These are phyloP conservation scores for Sphaceloma murrayae DNA, from an alignment of 2,329 filamentous ascomycete genomes.

Conservation along the genomic window DNA sequence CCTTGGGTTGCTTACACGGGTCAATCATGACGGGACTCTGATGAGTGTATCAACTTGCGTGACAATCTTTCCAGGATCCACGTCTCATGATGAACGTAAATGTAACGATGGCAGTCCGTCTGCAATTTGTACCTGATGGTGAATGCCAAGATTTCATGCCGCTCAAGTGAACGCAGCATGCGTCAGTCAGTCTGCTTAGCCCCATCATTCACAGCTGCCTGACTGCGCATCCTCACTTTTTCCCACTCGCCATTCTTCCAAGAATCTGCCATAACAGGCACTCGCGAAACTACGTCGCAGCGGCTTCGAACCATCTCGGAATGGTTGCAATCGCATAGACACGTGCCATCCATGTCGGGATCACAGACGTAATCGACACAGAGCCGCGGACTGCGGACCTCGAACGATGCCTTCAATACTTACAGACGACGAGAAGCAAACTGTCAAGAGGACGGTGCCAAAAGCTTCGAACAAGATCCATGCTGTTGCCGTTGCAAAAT, in stretches of 20 bases:
- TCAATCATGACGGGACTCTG: too few relatives aligned
- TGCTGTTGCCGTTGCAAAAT: constrained; percentile 81
- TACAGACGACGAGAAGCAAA: constrained; percentile 89
- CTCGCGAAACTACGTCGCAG: neutral
- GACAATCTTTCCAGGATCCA: too few relatives aligned
- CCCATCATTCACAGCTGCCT: constrained; percentile 15
- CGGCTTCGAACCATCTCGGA: neutral
- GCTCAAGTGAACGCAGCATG: constrained; percentile 1
- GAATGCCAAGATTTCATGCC: constrained; percentile 13
- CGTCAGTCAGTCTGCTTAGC: constrained; percentile 13
- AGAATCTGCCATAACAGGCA: neutral
- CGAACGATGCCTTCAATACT: constrained; percentile 54
- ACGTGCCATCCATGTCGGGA: constrained; percentile 4
- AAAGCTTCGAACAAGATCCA: constrained; percentile 97
- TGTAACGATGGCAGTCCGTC: neutral
- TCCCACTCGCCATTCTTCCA: neutral
- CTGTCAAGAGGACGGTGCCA: constrained; percentile 85
- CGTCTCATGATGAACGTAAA: too few relatives aligned
- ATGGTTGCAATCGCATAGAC: neutral
- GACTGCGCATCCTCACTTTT: neutral
- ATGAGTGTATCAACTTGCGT: too few relatives aligned
- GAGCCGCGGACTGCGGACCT: constrained; percentile 16
- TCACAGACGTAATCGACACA: constrained; percentile 3
- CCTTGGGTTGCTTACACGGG: too few relatives aligned
- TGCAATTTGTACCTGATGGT: neutral